These are phyloP conservation scores for Centaurea solstitialis DNA, from an alignment of 129 eudicot species.

Conservation along the genomic window DNA sequence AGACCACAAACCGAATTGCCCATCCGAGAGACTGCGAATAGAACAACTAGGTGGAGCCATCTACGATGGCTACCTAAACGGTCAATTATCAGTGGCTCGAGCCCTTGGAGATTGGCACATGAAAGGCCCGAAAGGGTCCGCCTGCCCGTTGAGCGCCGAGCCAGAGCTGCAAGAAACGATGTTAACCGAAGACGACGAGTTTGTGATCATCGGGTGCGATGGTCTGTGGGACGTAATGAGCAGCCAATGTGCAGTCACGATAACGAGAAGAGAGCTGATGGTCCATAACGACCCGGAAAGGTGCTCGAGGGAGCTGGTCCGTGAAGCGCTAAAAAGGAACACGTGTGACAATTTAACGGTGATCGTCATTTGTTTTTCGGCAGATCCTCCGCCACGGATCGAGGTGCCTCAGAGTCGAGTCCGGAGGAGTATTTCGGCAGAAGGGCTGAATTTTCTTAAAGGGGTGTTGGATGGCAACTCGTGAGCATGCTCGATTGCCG, in stretches of 20 bases:
- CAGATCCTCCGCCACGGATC: constrained; percentile 75
- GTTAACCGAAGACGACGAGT: constrained; percentile 77
- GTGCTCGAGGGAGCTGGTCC: constrained; percentile 77
- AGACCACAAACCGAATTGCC: constrained; percentile 80
- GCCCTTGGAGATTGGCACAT: constrained; percentile 98
- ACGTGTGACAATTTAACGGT: constrained; percentile 81
- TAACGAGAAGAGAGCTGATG: constrained; percentile 71
- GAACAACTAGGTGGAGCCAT: constrained; percentile 86
- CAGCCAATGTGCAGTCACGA: constrained; percentile 80
- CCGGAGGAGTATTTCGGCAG: constrained; percentile 80
- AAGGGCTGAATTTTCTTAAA: constrained; percentile 77
- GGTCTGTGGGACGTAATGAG: constrained; percentile 97
- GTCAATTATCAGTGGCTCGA: constrained; percentile 85
- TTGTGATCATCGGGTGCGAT: constrained; percentile 80
- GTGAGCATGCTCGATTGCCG: constrained; percentile 3
- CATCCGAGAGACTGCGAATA: constrained; percentile 61
- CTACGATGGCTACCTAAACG: constrained; percentile 86
- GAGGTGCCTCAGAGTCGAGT: constrained; percentile 54
- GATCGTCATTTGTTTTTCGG: constrained; percentile 67
- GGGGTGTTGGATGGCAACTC: constrained; percentile 59
- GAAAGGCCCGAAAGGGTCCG: constrained; percentile 83
- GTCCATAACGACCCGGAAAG: constrained; percentile 80
- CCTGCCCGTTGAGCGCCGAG: constrained; percentile 72
- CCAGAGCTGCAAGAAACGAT: constrained; percentile 69
- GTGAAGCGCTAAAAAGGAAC: constrained; percentile 75